Evolutionary conservation across 129 eudicot species (phyloP).

Genomic region (Pittosporum tobira): DNA sequence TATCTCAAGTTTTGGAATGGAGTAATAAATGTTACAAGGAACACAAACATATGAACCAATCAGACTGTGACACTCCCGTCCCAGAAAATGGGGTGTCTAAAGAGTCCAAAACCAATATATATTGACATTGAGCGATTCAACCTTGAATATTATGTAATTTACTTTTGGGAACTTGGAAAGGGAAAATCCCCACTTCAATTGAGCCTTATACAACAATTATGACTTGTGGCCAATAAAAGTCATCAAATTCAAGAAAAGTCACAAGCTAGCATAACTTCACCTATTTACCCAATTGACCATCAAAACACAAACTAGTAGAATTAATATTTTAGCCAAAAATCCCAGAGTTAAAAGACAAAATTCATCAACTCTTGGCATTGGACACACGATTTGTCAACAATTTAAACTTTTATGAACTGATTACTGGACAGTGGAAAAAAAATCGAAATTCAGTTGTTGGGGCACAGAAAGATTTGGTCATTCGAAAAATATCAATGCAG

Average conservation of each 20-base stretch:
- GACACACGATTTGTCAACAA: slow-evolving; percentile 8
- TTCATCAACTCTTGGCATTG: not conserved
- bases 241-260: slow-evolving; percentile 6
- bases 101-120: not conserved
- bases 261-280: no score
- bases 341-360: not conserved
- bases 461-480: not conserved
- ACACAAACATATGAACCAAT: not conserved
- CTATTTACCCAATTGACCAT: no score
- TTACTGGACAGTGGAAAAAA: no score
- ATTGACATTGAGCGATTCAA: not conserved
- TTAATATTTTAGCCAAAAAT: not conserved
- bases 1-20: no score
- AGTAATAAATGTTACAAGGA: not conserved
- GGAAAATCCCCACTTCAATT: not conserved
- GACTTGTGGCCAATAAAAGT: not conserved
- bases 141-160: not conserved
- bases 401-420: not conserved
- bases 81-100: not conserved
- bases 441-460: not conserved
- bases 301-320: no score
- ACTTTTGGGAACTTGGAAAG: not conserved
- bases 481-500: slow-evolving; percentile 16
- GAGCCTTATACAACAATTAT: not conserved
- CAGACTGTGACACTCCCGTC: not conserved